Evolutionary conservation across 1,284 basidiomycete genomes (phyloP), one percentile per base, ranked within the genome.

Genomic region (Trichosporon sp.): DNA sequence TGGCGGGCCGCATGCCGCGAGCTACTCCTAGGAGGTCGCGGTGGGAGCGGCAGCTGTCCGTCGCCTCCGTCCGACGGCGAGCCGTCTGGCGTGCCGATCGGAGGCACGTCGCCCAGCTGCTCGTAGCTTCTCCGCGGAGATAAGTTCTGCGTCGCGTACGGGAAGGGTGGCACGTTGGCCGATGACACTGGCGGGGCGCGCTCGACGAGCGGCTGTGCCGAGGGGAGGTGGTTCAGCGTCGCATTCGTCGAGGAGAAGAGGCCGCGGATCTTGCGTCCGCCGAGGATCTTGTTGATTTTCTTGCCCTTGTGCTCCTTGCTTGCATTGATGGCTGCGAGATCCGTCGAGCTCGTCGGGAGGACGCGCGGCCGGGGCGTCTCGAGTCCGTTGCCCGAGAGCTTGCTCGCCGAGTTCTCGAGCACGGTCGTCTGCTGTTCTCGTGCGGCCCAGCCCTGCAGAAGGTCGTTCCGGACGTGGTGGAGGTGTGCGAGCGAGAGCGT

Each of bases 281-380:
- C 68, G 46, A 78, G 78, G 8, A 83, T 73, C 69, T 79, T 80
- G 70, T 80, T 78, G 71, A 78, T 79, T 69, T 78, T 79, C 35
- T 66, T 68, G 38, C 71, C 70, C 26, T 76, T 79, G 72, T 70
- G 66, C 43, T 79, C 77, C 38, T 77, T 69, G 8, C 72, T 75
- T 4, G 73, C 69, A 40, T 35, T 61, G 1, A 61, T 31, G 4
- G 56, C 59, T 4, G 59, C 59, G 59, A 63, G 32, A 14, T 63
- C 59, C 12, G 59, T 63, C 32, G 59, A 35, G 32, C 31, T 56
- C 14, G 43, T 67, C 7, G 66, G 66, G 8, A 51, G 16, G 26
- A 35, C 19, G 4, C 59, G 31, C 32, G 59, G 59, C 12, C 59
- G 59, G 14, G 59, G 54, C 7, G 67, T 8, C 48, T 74, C 73